Evolutionary conservation across 2,329 filamentous ascomycete species (phyloP).

Genomic region (Aspergillus transmontanensis): DNA sequence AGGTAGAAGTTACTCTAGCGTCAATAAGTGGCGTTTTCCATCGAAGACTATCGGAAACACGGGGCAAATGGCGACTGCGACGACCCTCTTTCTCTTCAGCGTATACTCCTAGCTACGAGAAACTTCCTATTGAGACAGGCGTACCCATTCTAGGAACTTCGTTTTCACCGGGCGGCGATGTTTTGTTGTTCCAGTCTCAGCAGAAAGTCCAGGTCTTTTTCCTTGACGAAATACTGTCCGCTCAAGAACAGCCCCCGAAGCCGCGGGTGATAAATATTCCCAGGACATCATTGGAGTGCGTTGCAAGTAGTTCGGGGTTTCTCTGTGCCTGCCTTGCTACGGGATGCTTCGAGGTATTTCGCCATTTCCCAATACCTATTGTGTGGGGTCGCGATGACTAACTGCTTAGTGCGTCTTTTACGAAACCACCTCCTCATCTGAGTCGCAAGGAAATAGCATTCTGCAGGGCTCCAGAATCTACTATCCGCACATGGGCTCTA

Average conservation of each 20-base stretch:
- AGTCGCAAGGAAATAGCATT: background rate
- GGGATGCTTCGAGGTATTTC: slow-evolving; percentile 12
- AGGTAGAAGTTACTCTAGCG: slow-evolving; percentile 23
- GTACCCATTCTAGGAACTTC: slow-evolving; percentile 2
- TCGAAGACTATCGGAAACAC: background rate
- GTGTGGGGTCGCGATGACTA: background rate
- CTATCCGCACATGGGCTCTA: slow-evolving; percentile 12
- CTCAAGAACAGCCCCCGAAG: slow-evolving; percentile 6
- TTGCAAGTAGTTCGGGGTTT: slow-evolving; percentile 15
- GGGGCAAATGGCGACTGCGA: background rate
- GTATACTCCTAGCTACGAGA: background rate
- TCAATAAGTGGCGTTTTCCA: slow-evolving; percentile 14
- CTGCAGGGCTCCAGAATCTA: background rate
- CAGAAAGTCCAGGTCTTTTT: slow-evolving; percentile 10
- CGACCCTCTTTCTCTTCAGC: background rate
- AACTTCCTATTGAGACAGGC: background rate
- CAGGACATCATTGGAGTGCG: slow-evolving; percentile 9
- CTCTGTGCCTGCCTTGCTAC: slow-evolving; percentile 12
- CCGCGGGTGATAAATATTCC: background rate
- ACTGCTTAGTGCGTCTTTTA: slow-evolving; percentile 17
- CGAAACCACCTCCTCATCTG: background rate
- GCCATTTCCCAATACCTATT: background rate
- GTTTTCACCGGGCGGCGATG: slow-evolving; percentile 15
- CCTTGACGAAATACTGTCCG: slow-evolving; percentile 7
- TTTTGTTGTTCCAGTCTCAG: slow-evolving; percentile 11